Percentiles rank a stretch among this genome's conserved stretches.
phyloP scores from a whole-genome alignment of 2,329 filamentous ascomycete genomes.

The Xylariaceae sp. region DNA sequence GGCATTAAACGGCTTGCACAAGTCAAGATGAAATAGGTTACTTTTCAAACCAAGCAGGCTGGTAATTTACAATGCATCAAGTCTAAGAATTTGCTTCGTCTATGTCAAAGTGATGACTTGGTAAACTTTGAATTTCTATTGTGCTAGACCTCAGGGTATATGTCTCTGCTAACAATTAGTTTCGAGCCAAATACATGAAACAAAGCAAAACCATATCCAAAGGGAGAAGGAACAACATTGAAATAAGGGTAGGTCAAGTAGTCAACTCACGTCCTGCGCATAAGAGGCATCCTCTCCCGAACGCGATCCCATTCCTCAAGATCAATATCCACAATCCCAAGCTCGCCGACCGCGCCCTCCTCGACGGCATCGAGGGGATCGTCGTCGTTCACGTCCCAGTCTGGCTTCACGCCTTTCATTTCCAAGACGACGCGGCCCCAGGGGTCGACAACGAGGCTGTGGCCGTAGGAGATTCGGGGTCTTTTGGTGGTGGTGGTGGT shows the following conservation, averaged over 20 bases:
- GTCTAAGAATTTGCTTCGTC: neutral
- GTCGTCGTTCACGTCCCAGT: slow-evolving; percentile 38
- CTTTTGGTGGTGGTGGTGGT: slow-evolving; percentile 11
- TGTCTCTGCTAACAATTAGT: slow-evolving; percentile 22
- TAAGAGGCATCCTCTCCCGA: slow-evolving; percentile 49
- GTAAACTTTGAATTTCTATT: neutral
- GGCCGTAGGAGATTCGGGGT: slow-evolving; percentile 77
- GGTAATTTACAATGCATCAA: slow-evolving; percentile 13
- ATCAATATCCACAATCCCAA: slow-evolving; percentile 55
- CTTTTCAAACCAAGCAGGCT: slow-evolving; percentile 3
- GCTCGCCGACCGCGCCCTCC: slow-evolving; percentile 39
- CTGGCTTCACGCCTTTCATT: slow-evolving; percentile 49
- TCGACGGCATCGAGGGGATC: slow-evolving; percentile 26
- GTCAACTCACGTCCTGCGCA: slow-evolving; percentile 47
- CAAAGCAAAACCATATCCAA: neutral
- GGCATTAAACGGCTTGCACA: neutral
- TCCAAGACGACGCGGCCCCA: slow-evolving; percentile 75
- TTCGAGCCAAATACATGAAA: neutral
- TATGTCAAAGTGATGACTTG: slow-evolving; percentile 1
- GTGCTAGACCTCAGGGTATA: slow-evolving; percentile 23
- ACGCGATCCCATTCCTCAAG: slow-evolving; percentile 44
- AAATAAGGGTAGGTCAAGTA: neutral
- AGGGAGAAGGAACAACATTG: neutral
- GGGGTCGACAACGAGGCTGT: slow-evolving; percentile 79
- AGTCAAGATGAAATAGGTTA: slow-evolving; percentile 1